phyloP scores from a whole-genome alignment of 371 early-diverging fungal species.

The Amoeboaphelidium protococcarum region DNA sequence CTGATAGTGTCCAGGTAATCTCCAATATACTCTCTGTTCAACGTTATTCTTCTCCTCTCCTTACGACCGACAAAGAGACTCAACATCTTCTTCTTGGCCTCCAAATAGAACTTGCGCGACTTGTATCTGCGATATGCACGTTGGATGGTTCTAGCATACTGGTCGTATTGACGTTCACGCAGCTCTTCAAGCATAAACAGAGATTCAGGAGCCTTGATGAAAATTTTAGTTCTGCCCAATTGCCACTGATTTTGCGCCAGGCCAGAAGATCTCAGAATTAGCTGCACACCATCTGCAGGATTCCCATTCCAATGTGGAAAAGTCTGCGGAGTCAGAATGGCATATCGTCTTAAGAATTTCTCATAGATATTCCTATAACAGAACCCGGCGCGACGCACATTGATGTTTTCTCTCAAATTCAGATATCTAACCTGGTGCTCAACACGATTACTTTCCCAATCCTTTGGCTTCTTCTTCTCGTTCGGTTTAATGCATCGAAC shows the following conservation, averaged over 20 bases:
- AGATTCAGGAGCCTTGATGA: conserved; percentile 84
- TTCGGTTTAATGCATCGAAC: conserved; percentile 98
- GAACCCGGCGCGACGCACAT: conserved; percentile 87
- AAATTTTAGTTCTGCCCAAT: conserved; percentile 19
- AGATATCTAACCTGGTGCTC: conserved; percentile 89
- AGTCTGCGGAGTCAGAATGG: conserved; percentile 47
- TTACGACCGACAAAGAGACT: conserved; percentile 65
- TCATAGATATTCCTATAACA: conserved; percentile 75
- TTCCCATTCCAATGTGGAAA: conserved; percentile 64
- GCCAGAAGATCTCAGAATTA: conserved; percentile 56
- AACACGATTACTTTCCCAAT: conserved; percentile 67
- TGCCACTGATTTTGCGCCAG: conserved; percentile 82
- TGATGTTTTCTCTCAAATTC: conserved; percentile 81
- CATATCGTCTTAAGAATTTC: conserved; percentile 49
- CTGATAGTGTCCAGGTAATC: conserved; percentile 53
- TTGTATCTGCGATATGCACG: conserved; percentile 65
- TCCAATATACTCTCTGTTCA: conserved; percentile 62
- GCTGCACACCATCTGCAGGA: conserved; percentile 30
- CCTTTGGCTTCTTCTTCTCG: conserved; percentile 55
- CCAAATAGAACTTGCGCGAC: conserved; percentile 59
- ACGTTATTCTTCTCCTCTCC: conserved; percentile 50
- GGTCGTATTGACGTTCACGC: conserved; percentile 86
- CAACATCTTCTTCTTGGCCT: conserved; percentile 72
- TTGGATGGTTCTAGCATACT: conserved; percentile 60
- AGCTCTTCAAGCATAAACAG: conserved; percentile 72